Percentiles rank a stretch among this genome's conserved stretches.
phyloP scores from a whole-genome alignment of 805 yeast species.

The Candida nanaspora region DNA sequence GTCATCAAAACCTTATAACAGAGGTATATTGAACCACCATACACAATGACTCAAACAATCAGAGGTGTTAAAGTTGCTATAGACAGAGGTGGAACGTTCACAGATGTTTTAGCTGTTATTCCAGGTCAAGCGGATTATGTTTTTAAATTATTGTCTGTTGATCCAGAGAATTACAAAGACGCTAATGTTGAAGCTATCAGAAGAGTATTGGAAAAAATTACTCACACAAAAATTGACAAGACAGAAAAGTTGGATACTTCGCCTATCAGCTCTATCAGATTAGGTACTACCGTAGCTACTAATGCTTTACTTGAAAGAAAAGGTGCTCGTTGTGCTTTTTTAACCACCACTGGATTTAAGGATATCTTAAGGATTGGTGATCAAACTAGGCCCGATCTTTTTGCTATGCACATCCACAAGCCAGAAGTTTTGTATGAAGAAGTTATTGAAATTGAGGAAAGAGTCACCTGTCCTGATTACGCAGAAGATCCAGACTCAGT shows the following conservation, averaged over 20 bases:
- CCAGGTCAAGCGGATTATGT: conserved; percentile 38
- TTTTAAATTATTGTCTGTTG: conserved; percentile 72
- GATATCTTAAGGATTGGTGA: conserved; percentile 82
- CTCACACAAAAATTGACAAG: conserved; percentile 42
- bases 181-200: conserved; percentile 87
- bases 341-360: conserved; percentile 83
- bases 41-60: background rate
- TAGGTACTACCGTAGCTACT: conserved; percentile 88
- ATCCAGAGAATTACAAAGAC: conserved; percentile 69
- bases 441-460: conserved; percentile 83
- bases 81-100: conserved; percentile 81
- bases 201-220: conserved; percentile 51
- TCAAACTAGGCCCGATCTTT: conserved; percentile 86
- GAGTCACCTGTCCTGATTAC: conserved; percentile 78
- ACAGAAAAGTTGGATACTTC: conserved; percentile 45
- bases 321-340: conserved; percentile 79
- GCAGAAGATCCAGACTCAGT: conserved; percentile 63
- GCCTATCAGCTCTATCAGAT: conserved; percentile 53
- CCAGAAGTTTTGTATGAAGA: conserved; percentile 64
- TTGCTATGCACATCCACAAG: conserved; percentile 70
- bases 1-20: too few relatives aligned
- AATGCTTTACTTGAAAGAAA: conserved; percentile 85
- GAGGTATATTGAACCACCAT: too few relatives aligned
- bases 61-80: conserved; percentile 1
- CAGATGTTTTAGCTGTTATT: conserved; percentile 56